Conservation (phyloP, 352 stramenopile genomes). For the Globisporangium alternatum region DNA sequence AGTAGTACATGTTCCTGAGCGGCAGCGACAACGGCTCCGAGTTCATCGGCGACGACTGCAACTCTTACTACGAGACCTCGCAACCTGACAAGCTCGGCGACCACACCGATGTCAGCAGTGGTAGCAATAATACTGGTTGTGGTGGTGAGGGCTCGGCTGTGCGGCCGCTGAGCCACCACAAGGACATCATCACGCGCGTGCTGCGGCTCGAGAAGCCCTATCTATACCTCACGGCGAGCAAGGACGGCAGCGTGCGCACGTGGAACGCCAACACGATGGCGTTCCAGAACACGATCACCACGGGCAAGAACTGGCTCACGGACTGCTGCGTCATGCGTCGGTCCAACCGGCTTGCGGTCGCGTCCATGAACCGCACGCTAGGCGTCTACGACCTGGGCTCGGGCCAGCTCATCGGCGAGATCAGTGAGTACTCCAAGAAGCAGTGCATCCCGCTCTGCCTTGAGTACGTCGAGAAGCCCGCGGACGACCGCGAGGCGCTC, state of each 20-base stretch:
- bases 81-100: constrained; percentile 55
- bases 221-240: constrained; percentile 70
- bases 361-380: constrained; percentile 75
- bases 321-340: constrained; percentile 78
- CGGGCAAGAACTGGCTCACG: constrained; percentile 75
- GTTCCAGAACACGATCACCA: constrained; percentile 58
- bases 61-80: constrained; percentile 59
- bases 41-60: constrained; percentile 62
- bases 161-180: constrained; percentile 48
- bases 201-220: constrained; percentile 64
- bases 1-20: constrained; percentile 83
- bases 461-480: constrained; percentile 76
- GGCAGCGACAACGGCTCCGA: constrained; percentile 59
- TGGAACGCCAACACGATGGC: constrained; percentile 71
- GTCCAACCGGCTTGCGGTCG: constrained; percentile 75
- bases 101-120: not conserved
- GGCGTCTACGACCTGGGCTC: constrained; percentile 76
- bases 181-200: constrained; percentile 70
- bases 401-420: constrained; percentile 64
- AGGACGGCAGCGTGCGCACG: constrained; percentile 69
- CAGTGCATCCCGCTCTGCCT: constrained; percentile 79
- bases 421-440: constrained; percentile 72
- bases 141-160: constrained; percentile 1
- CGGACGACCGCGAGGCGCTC: constrained; percentile 67
- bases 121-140: not conserved